Evolutionary conservation across 83 land plant genomes (phyloP).

Genomic region (Picea abies): DNA sequence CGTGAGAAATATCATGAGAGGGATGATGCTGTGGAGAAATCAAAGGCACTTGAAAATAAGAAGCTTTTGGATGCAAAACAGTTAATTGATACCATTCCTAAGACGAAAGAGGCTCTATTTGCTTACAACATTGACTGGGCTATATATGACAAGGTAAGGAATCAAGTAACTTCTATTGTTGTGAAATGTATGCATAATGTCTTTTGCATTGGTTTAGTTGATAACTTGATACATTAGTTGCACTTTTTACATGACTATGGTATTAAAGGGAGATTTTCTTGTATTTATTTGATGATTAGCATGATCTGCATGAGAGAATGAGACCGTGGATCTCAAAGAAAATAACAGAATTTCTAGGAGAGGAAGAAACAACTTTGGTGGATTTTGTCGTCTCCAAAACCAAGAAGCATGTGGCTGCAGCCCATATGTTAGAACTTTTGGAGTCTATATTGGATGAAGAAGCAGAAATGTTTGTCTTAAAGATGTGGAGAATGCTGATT

Average conservation of each 20-base stretch:
- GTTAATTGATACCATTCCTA: conserved; percentile 97
- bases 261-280: conserved; percentile 1
- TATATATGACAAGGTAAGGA: conserved; percentile 86
- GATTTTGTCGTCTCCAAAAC: conserved; percentile 93
- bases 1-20: conserved; percentile 37
- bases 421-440: conserved; percentile 78
- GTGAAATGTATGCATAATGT: not conserved
- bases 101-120: conserved; percentile 95
- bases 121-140: conserved; percentile 89
- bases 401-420: conserved; percentile 83
- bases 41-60: conserved; percentile 57
- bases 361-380: conserved; percentile 92
- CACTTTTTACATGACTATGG: not conserved
- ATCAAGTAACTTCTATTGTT: not conserved
- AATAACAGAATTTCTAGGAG: conserved; percentile 97
- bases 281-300: conserved; percentile 45
- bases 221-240: not conserved
- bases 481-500: conserved; percentile 99
- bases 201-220: not conserved
- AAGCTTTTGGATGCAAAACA: conserved; percentile 97
- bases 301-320: conserved; percentile 93
- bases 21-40: conserved; percentile 38
- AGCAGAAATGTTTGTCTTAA: conserved; percentile 99
- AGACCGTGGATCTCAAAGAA: conserved; percentile 99
- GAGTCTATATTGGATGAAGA: conserved; percentile 93